Evolutionary conservation across 2,329 filamentous ascomycete genomes (phyloP).

Genomic region (Plenodomus biglobosus): DNA sequence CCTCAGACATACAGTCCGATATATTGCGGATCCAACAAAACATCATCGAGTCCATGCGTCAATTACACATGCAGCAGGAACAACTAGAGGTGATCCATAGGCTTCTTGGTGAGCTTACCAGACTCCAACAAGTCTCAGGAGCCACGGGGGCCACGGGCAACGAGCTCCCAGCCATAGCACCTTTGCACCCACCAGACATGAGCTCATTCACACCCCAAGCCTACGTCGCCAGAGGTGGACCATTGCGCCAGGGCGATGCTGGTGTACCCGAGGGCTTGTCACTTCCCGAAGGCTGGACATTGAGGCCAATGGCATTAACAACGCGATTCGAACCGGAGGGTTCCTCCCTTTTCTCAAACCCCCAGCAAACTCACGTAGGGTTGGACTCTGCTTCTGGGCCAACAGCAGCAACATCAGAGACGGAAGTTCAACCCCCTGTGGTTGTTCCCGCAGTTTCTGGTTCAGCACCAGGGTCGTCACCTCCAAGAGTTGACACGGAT

Average conservation of each 20-base stretch:
- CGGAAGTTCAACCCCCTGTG: not conserved
- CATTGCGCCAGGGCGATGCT: constrained; percentile 38
- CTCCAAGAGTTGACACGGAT: constrained; percentile 31
- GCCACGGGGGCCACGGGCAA: constrained; percentile 24
- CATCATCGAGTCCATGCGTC: constrained; percentile 41
- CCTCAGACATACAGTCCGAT: constrained; percentile 39
- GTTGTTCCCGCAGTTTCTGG: not conserved
- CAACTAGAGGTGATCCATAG: constrained; percentile 39
- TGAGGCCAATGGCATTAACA: constrained; percentile 36
- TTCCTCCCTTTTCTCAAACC: not conserved
- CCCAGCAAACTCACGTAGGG: not conserved
- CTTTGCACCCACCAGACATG: constrained; percentile 24
- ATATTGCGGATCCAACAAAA: constrained; percentile 43
- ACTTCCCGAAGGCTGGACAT: constrained; percentile 44
- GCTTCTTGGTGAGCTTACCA: constrained; percentile 37
- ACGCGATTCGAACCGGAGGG: constrained; percentile 6
- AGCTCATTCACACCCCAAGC: constrained; percentile 32
- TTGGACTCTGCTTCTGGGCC: not conserved
- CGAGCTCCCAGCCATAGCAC: constrained; percentile 28
- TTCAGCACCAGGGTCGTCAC: constrained; percentile 12
- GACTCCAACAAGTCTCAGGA: constrained; percentile 35
- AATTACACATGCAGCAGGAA: constrained; percentile 36
- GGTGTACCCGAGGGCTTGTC: constrained; percentile 39
- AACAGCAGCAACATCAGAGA: constrained; percentile 5
- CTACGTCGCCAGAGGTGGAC: constrained; percentile 35